Base-by-base conservation (phyloP, 306 rosid genomes). In the Boehmeria nivea region DNA sequence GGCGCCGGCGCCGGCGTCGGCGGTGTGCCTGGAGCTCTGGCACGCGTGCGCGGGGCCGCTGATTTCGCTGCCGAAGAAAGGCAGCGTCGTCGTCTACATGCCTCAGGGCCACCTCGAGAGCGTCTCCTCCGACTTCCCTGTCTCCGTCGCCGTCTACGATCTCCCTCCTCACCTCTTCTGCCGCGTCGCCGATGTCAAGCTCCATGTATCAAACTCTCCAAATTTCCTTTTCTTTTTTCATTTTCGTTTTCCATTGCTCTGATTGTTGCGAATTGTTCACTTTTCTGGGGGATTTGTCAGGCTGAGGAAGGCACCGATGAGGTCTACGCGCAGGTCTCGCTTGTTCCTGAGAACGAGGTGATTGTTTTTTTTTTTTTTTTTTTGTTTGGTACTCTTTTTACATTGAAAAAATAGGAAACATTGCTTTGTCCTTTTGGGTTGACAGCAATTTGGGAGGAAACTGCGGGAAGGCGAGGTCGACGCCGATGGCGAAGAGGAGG, bases 31-130 rank as follows among this genome's bases (percentile, higher is more conserved):
- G 84, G 96, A 93, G 72, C 84, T 93, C 2, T 93, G 96, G 99
- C 99, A 93, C 65, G 99, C 99, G 0, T 93, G 96, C 71, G 99
- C 99, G 0, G 99, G 99, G 3, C 99, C 99, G 19, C 57, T 85
- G 73, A 85, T 86, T 74, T 87, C 96, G 17, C 57, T 93, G 45
- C 96, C 99, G 0, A 87, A 83, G 80, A 93, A 87, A 64, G 95
- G 96, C 7, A 83, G 75, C 50, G 69, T 85, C 46, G 94, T 93
- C 28, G 95, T 93, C 23, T 93, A 93, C 73, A 64, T 81, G 51
- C 99, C 95, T 3, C 99, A 93, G 55, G 99, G 96, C 4, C 99
- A 93, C 79, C 78, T 81, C 65, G 95, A 93, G 44, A 85, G 73
- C 8, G 72, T 72, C 67, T 79, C 68, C 61, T 80, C 68, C 62